These are phyloP conservation scores for Cyanodermella asteris DNA, from an alignment of 2,329 filamentous ascomycete species.

Conservation along the genomic window DNA sequence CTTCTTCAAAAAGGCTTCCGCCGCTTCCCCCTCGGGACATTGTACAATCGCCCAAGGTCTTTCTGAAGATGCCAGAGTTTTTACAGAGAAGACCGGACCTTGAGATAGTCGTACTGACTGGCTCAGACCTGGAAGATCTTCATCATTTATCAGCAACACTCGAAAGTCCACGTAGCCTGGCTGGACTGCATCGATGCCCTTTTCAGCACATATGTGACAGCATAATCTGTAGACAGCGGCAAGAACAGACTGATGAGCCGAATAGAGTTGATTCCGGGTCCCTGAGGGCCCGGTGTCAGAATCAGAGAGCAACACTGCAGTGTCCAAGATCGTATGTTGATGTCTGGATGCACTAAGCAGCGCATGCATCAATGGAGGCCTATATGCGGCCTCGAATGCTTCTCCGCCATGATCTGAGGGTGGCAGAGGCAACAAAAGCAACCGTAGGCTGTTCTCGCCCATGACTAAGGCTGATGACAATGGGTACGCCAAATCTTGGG, in stretches of 20 bases:
- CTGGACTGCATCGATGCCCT: conserved; percentile 39
- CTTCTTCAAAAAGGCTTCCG: conserved; percentile 20
- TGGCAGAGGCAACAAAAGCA: conserved; percentile 43
- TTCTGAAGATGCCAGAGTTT: conserved; percentile 22
- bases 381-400: conserved; percentile 37
- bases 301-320: conserved; percentile 34
- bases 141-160: conserved; percentile 49
- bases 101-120: conserved; percentile 8
- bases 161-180: conserved; percentile 54
- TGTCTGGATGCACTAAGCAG: conserved; percentile 27
- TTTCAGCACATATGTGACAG: conserved; percentile 45
- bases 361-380: conserved; percentile 32
- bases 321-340: conserved; percentile 25
- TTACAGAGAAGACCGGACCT: conserved; percentile 29
- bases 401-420: conserved; percentile 31
- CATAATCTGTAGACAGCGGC: conserved; percentile 60
- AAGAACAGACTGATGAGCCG: conserved; percentile 48
- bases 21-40: conserved; percentile 17
- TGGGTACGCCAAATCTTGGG: no score
- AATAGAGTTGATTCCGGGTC: conserved; percentile 30
- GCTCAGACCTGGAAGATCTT: conserved; percentile 9
- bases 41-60: conserved; percentile 14
- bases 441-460: no score
- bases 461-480: no score
- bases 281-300: conserved; percentile 19